Evolutionary conservation across 1,139 yeast species (phyloP).

Genomic region (Geotrichum macrosporum): DNA sequence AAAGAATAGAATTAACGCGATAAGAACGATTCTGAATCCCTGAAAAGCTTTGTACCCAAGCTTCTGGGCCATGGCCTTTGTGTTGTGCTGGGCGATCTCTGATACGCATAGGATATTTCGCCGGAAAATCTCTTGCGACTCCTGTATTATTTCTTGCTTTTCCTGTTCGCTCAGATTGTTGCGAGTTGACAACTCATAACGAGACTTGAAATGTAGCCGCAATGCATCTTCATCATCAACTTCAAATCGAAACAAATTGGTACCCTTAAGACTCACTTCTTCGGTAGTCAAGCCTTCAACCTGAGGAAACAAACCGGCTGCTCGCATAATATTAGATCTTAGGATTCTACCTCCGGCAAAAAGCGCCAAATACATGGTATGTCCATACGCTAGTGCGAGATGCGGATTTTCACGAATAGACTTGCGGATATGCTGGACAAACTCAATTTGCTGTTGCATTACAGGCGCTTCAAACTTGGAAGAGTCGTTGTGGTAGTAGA

Average conservation of each 20-base stretch:
- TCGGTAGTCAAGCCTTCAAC: conserved; percentile 59
- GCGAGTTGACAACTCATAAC: conserved; percentile 73
- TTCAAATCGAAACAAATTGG: conserved; percentile 62
- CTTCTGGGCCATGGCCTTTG: conserved; percentile 51
- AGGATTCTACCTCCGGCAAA: conserved; percentile 83
- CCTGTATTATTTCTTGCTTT: conserved; percentile 65
- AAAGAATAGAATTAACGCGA: conserved; percentile 28
- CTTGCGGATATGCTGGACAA: conserved; percentile 55
- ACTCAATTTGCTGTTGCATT: conserved; percentile 58
- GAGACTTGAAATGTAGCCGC: conserved; percentile 64
- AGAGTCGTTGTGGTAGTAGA: conserved; percentile 55
- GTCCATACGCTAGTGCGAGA: conserved; percentile 74
- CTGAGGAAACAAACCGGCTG: conserved; percentile 72
- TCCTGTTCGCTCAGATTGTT: conserved; percentile 61
- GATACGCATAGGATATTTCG: conserved; percentile 57
- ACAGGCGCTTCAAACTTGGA: conserved; percentile 55
- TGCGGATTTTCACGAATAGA: conserved; percentile 61
- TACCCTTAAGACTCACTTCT: conserved; percentile 57
- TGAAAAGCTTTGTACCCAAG: conserved; percentile 54
- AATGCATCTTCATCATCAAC: conserved; percentile 64
- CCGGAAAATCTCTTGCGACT: conserved; percentile 60
- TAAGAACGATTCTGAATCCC: conserved; percentile 45
- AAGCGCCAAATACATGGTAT: conserved; percentile 77
- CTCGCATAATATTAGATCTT: conserved; percentile 60
- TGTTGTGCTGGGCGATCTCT: conserved; percentile 60